A percentile compares a stretch with the other conserved stretches of the same genome.
Evolutionary conservation across 352 stramenopile species (phyloP).

Genomic region (Pythium rishiriense): DNA sequence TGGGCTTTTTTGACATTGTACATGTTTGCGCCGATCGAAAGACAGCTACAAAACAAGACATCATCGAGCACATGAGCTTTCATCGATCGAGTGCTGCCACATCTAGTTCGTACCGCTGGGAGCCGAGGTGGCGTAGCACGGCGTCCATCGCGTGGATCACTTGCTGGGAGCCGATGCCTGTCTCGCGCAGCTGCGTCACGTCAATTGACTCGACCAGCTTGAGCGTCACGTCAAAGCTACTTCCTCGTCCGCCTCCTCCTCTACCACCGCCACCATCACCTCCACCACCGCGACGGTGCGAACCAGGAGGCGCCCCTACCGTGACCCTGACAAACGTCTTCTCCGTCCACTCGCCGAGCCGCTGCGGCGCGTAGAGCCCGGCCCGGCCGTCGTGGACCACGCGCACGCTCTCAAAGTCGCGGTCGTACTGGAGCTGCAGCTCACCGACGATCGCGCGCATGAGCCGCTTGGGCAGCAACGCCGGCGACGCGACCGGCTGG

Average conservation of each 20-base stretch:
- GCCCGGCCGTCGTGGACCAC: constrained; percentile 19
- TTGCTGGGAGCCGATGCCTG: neutral
- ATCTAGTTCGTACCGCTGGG: constrained; percentile 7
- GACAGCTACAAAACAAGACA: constrained; percentile 1
- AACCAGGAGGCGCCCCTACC: no score
- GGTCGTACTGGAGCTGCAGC: constrained; percentile 4
- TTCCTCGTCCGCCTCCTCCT: constrained; percentile 1
- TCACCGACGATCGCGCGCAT: constrained; percentile 16
- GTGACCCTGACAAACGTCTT: neutral
- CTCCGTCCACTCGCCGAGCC: constrained; percentile 10
- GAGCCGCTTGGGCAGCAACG: constrained; percentile 6
- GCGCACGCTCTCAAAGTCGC: neutral
- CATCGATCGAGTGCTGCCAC: no score
- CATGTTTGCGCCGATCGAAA: neutral
- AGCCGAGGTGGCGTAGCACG: constrained; percentile 15
- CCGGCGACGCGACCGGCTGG: neutral
- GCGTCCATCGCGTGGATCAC: constrained; percentile 14
- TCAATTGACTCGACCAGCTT: constrained; percentile 9
- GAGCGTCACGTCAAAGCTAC: constrained; percentile 18
- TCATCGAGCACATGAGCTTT: no score
- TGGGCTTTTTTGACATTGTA: constrained; percentile 1
- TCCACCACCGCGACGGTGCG: no score
- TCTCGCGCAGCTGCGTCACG: neutral
- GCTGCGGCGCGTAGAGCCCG: constrained; percentile 7
- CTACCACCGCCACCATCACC: no score